These are phyloP conservation scores for Hymenochaete sp. DNA, from an alignment of 1,284 basidiomycete species.

Conservation along the genomic window DNA sequence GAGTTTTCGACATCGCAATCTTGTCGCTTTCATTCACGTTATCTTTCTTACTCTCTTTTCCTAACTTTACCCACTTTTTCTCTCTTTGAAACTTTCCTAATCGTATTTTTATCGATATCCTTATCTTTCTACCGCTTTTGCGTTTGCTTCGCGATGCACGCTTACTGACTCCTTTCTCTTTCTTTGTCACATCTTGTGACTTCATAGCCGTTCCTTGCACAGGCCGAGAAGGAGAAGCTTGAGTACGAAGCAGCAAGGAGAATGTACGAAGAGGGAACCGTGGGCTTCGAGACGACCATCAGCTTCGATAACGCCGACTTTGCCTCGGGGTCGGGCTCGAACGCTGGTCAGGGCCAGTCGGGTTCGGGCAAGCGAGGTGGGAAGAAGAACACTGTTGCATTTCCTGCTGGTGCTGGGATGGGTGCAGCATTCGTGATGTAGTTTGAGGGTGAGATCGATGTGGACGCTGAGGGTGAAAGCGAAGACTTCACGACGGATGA, in stretches of 20 bases:
- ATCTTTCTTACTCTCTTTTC: conserved; percentile 1
- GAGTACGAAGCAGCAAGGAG: conserved; percentile 78
- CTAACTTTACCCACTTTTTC: conserved; percentile 1
- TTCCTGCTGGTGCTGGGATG: too few species aligned
- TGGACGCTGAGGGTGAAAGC: conserved; percentile 43
- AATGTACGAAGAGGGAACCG: conserved; percentile 74
- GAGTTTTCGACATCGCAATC: too few species aligned
- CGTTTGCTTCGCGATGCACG: background rate
- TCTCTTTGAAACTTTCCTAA: background rate
- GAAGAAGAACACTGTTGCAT: too few species aligned
- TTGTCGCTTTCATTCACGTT: background rate
- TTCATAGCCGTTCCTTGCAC: conserved; percentile 74
- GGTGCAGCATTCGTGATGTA: too few species aligned
- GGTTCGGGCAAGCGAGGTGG: too few species aligned
- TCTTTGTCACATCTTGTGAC: conserved; percentile 11
- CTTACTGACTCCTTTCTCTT: conserved; percentile 16
- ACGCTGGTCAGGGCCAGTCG: background rate
- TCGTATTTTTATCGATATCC: background rate
- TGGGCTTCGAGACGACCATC: conserved; percentile 60
- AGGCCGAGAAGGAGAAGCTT: conserved; percentile 88
- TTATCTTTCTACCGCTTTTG: conserved; percentile 1
- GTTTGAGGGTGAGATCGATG: conserved; percentile 62
- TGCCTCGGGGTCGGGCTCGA: conserved; percentile 33
- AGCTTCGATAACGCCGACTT: conserved; percentile 56
- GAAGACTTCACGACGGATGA: conserved; percentile 48